Base-by-base conservation (phyloP, 2,329 filamentous ascomycete species). In the Talaromyces sp. region DNA sequence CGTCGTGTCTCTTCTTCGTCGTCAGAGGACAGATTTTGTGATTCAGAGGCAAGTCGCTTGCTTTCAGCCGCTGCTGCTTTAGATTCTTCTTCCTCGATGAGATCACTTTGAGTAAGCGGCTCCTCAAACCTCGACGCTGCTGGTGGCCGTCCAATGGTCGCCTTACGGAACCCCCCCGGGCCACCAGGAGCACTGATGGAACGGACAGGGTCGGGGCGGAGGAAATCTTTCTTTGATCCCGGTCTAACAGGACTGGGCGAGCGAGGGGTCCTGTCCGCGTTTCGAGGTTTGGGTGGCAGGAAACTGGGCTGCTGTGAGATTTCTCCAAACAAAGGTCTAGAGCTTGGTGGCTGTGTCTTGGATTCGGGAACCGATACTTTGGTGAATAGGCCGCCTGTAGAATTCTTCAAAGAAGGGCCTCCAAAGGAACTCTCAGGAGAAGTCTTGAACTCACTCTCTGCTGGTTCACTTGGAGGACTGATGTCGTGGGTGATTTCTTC, bases 1-100 rank as follows among this genome's bases (percentile, higher is more conserved):
- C 77, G 79, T 16, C 81, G 70, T 61, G 73, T 72, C 62, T 81
- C 79, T 63, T 81, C 79, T 63, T 82, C 80, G 54, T 80, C 77
- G 60, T 82, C 80, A 40, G 79, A 77, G 5, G 73, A 75, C 31
- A 79, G 70, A n/a, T 71, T 69, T 27, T 78, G 68, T 27, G 67
- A 68, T 59, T 76, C 73, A 50, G 75, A 71, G 56, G 72, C 70
- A 36, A 70, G 64, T 14, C 67, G 70, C 57, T 73, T 69, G 23
- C 73, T 72, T 57, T 75, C 67, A 27, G 70, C 67, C 40, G 72
- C 68, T 40, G 65, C 68, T 28, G 69, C 66, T 47, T 70, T 71
- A 27, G 66, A 67, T 54, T 70, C 68, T 52, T 72, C 68, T 57
- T 73, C 68, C 40, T 67, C 69, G 12, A 64, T 63, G 27, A 65